Percentiles rank a stretch among this genome's conserved stretches.
Conservation (phyloP, 805 yeast species). For the Saccharomycopsis amapae region DNA sequence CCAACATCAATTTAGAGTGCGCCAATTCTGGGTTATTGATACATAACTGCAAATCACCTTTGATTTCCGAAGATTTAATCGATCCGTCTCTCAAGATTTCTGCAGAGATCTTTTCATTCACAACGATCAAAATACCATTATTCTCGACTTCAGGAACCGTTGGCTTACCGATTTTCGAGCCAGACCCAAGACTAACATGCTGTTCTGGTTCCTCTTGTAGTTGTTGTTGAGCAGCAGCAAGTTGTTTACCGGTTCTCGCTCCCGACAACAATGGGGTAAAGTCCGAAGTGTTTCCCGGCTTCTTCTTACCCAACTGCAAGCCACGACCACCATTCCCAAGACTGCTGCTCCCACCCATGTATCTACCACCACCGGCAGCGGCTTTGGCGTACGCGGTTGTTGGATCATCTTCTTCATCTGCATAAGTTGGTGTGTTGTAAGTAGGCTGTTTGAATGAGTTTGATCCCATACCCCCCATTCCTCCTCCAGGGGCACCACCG, state of each 20-base stretch:
- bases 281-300: conserved; percentile 27
- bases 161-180: conserved; percentile 17
- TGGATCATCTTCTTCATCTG: conserved; percentile 22
- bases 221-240: conserved; percentile 24
- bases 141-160: conserved; percentile 34
- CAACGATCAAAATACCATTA: conserved; percentile 71
- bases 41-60: conserved; percentile 87
- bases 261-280: conserved; percentile 30
- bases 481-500: conserved; percentile 15
- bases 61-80: conserved; percentile 60
- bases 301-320: conserved; percentile 67
- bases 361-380: conserved; percentile 6
- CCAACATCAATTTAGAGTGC: conserved; percentile 54
- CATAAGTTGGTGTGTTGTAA: conserved; percentile 11
- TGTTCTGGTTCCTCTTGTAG: conserved; percentile 20
- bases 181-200: conserved; percentile 17
- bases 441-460: conserved; percentile 17
- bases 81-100: conserved; percentile 81
- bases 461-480: conserved; percentile 21
- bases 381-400: conserved; percentile 24
- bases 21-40: conserved; percentile 71
- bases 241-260: conserved; percentile 25
- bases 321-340: conserved; percentile 29
- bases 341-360: conserved; percentile 9
- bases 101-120: conserved; percentile 73